phyloP scores from a whole-genome alignment of 2,329 filamentous ascomycete genomes.

The Fusarium humuli region DNA sequence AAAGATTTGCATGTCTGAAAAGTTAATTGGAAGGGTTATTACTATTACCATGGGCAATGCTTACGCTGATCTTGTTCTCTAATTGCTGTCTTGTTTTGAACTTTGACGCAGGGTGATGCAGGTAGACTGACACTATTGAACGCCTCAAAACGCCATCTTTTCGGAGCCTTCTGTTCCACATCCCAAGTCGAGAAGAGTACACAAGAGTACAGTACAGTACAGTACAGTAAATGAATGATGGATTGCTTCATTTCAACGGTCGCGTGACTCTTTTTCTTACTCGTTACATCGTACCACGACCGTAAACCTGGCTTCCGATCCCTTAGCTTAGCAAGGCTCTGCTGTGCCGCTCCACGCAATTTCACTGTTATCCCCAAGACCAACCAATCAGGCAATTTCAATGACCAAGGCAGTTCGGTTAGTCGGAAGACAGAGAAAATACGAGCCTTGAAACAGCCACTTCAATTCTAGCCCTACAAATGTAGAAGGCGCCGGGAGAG shows the following conservation, averaged over 20 bases:
- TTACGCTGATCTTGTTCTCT: neutral
- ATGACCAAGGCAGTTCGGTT: slow-evolving; percentile 20
- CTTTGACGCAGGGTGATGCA: neutral
- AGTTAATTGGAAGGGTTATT: neutral
- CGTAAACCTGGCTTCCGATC: slow-evolving; percentile 5
- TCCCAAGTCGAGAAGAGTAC: neutral
- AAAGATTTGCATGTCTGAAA: neutral
- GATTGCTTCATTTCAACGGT: neutral
- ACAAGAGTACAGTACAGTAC: neutral
- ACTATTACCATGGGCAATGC: neutral
- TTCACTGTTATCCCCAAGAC: neutral
- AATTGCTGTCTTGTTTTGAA: neutral
- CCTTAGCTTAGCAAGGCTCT: neutral
- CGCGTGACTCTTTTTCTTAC: neutral
- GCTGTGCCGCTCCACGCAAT: slow-evolving; percentile 5
- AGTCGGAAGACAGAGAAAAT: slow-evolving; percentile 18
- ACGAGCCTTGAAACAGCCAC: slow-evolving; percentile 34
- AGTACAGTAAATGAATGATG: neutral
- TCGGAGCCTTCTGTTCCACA: neutral
- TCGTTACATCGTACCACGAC: neutral
- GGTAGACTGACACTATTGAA: slow-evolving; percentile 1
- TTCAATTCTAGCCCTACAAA: slow-evolving; percentile 18
- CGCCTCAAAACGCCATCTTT: neutral
- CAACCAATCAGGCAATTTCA: slow-evolving; percentile 3
- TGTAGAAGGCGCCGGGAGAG: slow-evolving; percentile 10